A percentile compares a stretch with the other conserved stretches of the same genome.
These are phyloP conservation scores for Mercurialis annua DNA, from an alignment of 345 rosid species.

Conservation along the genomic window DNA sequence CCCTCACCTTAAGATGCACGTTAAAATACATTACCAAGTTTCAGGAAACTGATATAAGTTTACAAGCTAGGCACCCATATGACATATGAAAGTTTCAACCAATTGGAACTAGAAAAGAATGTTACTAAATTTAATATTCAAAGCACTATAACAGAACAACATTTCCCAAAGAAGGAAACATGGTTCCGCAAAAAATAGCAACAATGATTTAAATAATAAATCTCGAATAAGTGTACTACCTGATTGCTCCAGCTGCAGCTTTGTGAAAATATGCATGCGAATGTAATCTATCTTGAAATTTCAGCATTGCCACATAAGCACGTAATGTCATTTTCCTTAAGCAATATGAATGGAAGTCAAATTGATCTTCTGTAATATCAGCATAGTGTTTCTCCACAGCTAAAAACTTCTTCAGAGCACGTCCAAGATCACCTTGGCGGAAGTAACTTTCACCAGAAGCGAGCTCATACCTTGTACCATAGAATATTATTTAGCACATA, in stretches of 20 bases:
- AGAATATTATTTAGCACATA: slow-evolving; percentile 12
- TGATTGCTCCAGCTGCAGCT: slow-evolving; percentile 92
- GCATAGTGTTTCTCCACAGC: slow-evolving; percentile 99
- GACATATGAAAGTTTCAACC: neutral
- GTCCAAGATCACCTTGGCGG: slow-evolving; percentile 97
- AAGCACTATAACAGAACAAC: too few species aligned
- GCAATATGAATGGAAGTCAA: slow-evolving; percentile 99
- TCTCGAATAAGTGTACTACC: slow-evolving; percentile 34
- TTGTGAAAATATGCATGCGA: slow-evolving; percentile 89
- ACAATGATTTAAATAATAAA: neutral
- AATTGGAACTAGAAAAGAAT: neutral
- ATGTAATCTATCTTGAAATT: slow-evolving; percentile 94
- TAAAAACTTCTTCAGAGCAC: slow-evolving; percentile 84
- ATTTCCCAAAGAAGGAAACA: neutral
- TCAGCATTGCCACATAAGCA: slow-evolving; percentile 95
- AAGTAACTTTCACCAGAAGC: slow-evolving; percentile 94
- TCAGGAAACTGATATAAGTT: neutral
- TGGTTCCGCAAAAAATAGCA: neutral
- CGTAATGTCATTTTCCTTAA: slow-evolving; percentile 96
- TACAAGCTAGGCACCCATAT: neutral
- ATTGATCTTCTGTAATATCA: slow-evolving; percentile 97
- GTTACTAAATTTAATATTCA: neutral
- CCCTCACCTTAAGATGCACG: neutral
- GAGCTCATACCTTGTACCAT: slow-evolving; percentile 83
- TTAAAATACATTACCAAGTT: neutral